phyloP scores from a whole-genome alignment of 2,329 filamentous ascomycete genomes.

The Aureobasidium musti region DNA sequence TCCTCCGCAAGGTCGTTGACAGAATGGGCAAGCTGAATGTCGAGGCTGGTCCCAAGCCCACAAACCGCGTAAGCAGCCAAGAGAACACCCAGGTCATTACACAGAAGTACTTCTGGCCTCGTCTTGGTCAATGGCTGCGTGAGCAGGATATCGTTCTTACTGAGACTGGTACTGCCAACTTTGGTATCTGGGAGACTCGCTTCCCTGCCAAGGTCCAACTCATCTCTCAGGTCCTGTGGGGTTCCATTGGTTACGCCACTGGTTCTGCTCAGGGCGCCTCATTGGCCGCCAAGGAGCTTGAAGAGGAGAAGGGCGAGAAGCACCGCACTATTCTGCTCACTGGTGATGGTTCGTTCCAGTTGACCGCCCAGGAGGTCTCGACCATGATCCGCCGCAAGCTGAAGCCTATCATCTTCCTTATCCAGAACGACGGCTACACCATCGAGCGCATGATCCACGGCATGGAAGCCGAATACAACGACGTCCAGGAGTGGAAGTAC shows the following conservation, averaged over 20 bases:
- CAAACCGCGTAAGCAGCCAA: conserved; percentile 33
- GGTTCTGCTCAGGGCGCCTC: conserved; percentile 35
- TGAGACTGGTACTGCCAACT: conserved; percentile 43
- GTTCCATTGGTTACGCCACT: conserved; percentile 40
- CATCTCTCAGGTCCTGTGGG: conserved; percentile 49
- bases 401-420: conserved; percentile 46
- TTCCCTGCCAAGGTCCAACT: conserved; percentile 60
- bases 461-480: conserved; percentile 65
- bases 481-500: conserved; percentile 75
- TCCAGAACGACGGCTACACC: conserved; percentile 53
- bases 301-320: conserved; percentile 34
- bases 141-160: conserved; percentile 36
- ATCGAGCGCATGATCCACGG: conserved; percentile 53
- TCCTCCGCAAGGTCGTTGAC: conserved; percentile 69
- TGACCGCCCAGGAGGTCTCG: conserved; percentile 64
- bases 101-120: conserved; percentile 35
- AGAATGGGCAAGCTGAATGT: conserved; percentile 59
- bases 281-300: conserved; percentile 37
- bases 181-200: conserved; percentile 55
- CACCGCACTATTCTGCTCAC: conserved; percentile 69
- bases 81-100: conserved; percentile 30
- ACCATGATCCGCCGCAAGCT: conserved; percentile 57
- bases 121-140: conserved; percentile 33
- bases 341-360: conserved; percentile 81
- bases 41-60: conserved; percentile 52